Percentiles rank a stretch among this genome's conserved stretches.
These are phyloP conservation scores for Penicillium aurantiogriseum DNA, from an alignment of 2,329 filamentous ascomycete species.

Conservation along the genomic window DNA sequence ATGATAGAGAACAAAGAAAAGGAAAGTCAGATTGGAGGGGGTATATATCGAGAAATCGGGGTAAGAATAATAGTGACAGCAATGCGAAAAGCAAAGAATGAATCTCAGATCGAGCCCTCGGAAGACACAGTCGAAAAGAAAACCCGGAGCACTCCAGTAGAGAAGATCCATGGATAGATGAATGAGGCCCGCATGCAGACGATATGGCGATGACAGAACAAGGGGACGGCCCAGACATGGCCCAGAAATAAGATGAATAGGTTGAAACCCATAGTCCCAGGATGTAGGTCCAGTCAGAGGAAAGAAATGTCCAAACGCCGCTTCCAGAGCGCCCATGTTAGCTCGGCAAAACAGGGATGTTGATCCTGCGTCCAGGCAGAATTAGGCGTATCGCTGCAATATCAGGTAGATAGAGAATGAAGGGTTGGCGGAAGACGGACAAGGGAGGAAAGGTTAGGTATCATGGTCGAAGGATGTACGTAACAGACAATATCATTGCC, in stretches of 20 bases:
- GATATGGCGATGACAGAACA: neutral
- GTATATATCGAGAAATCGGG: conserved; percentile 22
- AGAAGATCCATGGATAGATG: neutral
- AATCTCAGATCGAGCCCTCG: neutral
- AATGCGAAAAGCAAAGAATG: neutral
- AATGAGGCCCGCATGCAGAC: neutral
- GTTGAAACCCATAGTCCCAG: neutral
- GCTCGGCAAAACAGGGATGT: neutral
- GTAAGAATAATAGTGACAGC: conserved; percentile 12
- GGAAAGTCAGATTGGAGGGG: conserved; percentile 18
- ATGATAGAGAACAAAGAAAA: conserved; percentile 7
- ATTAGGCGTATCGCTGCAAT: conserved; percentile 8
- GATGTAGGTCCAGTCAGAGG: conserved; percentile 1
- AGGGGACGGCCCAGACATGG: neutral
- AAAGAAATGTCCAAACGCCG: conserved; percentile 17
- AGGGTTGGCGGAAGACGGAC: neutral
- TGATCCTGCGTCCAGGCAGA: conserved; percentile 20
- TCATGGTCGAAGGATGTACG: neutral
- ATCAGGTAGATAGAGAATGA: neutral
- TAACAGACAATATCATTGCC: neutral
- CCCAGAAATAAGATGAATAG: neutral
- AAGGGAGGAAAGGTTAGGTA: neutral
- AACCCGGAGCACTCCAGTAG: neutral
- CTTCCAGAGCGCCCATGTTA: conserved; percentile 18
- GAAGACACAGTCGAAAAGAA: neutral